phyloP scores from a whole-genome alignment of 1,284 basidiomycete species.

The Papiliotrema fonsecae region DNA sequence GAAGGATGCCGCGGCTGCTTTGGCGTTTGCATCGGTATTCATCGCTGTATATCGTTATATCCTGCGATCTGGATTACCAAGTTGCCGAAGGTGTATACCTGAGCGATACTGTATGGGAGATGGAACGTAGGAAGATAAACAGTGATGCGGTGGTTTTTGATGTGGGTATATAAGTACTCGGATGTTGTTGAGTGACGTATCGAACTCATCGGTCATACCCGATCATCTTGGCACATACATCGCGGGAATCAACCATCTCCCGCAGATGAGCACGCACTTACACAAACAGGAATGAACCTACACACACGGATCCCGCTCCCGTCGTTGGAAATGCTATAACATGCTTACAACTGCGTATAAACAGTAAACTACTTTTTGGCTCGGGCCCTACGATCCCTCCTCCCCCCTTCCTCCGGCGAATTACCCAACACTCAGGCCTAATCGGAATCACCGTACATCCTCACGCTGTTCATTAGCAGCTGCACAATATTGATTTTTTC shows the following conservation, averaged over 20 bases:
- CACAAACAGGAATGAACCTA: too few species aligned
- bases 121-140: too few species aligned
- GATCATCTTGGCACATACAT: too few species aligned
- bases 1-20: background rate
- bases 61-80: too few species aligned
- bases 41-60: background rate
- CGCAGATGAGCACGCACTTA: too few species aligned
- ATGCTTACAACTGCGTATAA: slow-evolving; percentile 1
- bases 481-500: background rate
- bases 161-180: too few species aligned
- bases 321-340: background rate
- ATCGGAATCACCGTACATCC: slow-evolving; percentile 37
- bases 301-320: too few species aligned
- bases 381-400: background rate
- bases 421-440: slow-evolving; percentile 3
- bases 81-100: too few species aligned
- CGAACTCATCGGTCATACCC: background rate
- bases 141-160: too few species aligned
- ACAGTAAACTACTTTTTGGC: background rate
- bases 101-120: too few species aligned
- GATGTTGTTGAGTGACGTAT: background rate
- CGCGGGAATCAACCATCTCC: too few species aligned
- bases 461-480: slow-evolving; percentile 14
- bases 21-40: background rate
- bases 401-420: background rate